Evolutionary conservation across 176 grass and related monocot species (phyloP), one percentile per base, ranked within the genome.

Genomic region (Rhynchospora tenuis): DNA sequence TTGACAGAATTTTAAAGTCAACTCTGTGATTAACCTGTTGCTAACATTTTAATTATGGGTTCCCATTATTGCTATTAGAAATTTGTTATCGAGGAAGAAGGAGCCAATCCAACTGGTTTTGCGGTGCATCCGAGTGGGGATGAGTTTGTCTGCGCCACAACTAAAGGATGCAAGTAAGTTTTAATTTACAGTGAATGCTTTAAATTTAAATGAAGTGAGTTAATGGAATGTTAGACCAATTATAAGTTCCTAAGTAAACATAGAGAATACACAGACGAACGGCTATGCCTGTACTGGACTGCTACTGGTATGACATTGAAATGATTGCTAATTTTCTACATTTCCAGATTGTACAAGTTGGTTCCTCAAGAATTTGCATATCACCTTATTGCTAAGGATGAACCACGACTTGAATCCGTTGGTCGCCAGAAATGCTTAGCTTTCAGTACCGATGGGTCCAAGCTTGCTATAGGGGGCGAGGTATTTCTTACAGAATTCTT

Each of bases 401-500:
- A 86, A 83, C 71, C 80, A 29, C 58, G 72, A 19, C 85, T 99
- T 42, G 84, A 96, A 86, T 96, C 93, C 48, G 72, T 92, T 90
- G 91, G 97, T 74, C 77, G 24, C 7, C 97, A 99, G 86, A 95
- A 99, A 86, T 99, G 96, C 83, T 74, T 95, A 88, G 76, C 91
- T 85, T 99, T 95, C 61, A 99, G 96, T 75, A 99, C 93, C 68
- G 93, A 99, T 89, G 96, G 96, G 17, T 74, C 88, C 38, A 99
- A 99, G 89, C 92, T 99, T 88, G 93, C 96, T 58, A 91, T 92
- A 9, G 96, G 96, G 51, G 96, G 96, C 12, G 88, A 93, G 91
- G 96, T 95, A 95, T 86, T 55, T 73, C 27, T 59, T 84, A 20
- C 47, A 67, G 43, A 33, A 56, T 43, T 74, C 75, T 45, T 75